Conservation (phyloP, 2,329 filamentous ascomycete species). For the Talaromyces islandicus region DNA sequence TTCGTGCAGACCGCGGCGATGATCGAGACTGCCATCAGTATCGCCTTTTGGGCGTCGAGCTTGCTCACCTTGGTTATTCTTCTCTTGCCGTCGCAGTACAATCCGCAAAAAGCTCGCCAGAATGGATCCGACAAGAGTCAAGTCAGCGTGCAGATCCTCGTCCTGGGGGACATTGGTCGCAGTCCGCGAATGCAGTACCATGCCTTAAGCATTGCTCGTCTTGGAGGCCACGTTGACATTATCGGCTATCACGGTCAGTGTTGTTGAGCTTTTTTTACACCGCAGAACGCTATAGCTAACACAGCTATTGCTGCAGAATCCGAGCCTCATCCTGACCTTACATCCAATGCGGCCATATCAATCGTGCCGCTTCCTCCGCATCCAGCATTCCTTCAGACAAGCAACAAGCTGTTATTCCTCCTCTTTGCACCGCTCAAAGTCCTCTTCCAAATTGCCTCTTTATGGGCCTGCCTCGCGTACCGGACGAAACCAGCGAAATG, state of each 20-base stretch:
- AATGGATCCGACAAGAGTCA: conserved; percentile 17
- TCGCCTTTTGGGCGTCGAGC: conserved; percentile 41
- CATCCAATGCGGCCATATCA: conserved; percentile 61
- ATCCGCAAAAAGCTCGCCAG: conserved; percentile 21
- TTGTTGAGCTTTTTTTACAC: not conserved
- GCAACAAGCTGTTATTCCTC: conserved; percentile 68
- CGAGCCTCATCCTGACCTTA: conserved; percentile 70
- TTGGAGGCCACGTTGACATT: conserved; percentile 73
- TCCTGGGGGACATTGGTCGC: conserved; percentile 89
- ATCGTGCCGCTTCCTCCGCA: conserved; percentile 65
- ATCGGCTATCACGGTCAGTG: conserved; percentile 75
- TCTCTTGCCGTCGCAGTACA: conserved; percentile 49
- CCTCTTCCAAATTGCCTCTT: conserved; percentile 67
- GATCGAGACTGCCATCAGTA: conserved; percentile 28
- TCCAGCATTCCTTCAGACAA: conserved; percentile 60
- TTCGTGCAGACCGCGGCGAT: conserved; percentile 15
- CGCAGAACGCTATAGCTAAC: not conserved
- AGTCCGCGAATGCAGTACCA: conserved; percentile 99
- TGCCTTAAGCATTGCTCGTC: conserved; percentile 80
- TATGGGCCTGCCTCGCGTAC: conserved; percentile 70
- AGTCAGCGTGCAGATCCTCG: conserved; percentile 69
- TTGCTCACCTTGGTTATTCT: conserved; percentile 47
- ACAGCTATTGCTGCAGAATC: conserved; percentile 55
- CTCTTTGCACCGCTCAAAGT: conserved; percentile 78
- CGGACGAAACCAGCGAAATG: conserved; percentile 67